These are phyloP conservation scores for Inonotus obliquus DNA, from an alignment of 1,284 basidiomycete species.

Conservation along the genomic window DNA sequence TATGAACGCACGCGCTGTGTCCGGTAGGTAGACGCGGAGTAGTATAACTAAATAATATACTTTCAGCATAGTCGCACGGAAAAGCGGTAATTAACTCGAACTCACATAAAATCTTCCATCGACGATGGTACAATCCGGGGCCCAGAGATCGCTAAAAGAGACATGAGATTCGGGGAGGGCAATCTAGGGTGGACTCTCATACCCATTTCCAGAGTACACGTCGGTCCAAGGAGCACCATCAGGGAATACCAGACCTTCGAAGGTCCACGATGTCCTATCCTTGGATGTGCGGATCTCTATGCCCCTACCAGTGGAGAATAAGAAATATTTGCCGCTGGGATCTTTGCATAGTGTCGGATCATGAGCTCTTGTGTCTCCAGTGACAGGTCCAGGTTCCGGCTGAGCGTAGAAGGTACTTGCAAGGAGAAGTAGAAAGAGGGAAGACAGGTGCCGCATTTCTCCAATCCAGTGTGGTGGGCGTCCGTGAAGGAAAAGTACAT, in stretches of 20 bases:
- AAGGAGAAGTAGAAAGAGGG: too few species aligned
- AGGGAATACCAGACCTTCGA: slow-evolving; percentile 45
- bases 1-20: slow-evolving; percentile 18
- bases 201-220: slow-evolving; percentile 48
- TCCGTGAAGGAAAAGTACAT: too few species aligned
- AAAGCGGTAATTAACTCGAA: background rate
- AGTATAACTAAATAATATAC: slow-evolving; percentile 25
- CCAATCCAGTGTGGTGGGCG: too few species aligned
- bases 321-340: slow-evolving; percentile 42
- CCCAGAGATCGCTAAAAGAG: slow-evolving; percentile 38
- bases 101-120: slow-evolving; percentile 43
- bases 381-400: slow-evolving; percentile 34
- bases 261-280: slow-evolving; percentile 47
- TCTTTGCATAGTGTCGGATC: slow-evolving; percentile 53
- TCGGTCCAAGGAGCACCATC: slow-evolving; percentile 47
- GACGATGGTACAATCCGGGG: slow-evolving; percentile 46
- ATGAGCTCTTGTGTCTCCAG: slow-evolving; percentile 41
- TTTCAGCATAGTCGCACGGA: background rate
- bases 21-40: slow-evolving; percentile 28
- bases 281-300: slow-evolving; percentile 49
- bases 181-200: slow-evolving; percentile 10
- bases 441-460: too few species aligned
- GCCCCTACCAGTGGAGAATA: slow-evolving; percentile 47
- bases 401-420: background rate
- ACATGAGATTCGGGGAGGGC: background rate